phyloP scores from a whole-genome alignment of 2,329 filamentous ascomycete genomes.

The Colletotrichum spinosum region DNA sequence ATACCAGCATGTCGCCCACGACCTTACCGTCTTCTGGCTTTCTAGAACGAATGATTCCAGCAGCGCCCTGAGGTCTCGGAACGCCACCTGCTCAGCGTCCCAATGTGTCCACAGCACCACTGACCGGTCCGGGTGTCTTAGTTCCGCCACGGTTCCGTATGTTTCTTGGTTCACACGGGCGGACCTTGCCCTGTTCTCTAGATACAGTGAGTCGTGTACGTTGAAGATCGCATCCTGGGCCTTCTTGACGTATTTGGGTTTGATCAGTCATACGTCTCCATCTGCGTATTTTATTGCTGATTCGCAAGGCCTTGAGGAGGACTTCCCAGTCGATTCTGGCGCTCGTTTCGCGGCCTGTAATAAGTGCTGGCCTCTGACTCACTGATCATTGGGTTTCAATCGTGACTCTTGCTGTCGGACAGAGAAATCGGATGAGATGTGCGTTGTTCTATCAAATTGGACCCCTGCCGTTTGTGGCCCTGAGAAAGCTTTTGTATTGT shows the following conservation, averaged over 20 bases:
- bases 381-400: neutral
- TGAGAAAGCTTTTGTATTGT: conserved; percentile 15
- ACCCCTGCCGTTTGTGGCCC: conserved; percentile 10
- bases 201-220: neutral
- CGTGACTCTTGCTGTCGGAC: conserved; percentile 1
- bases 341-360: neutral
- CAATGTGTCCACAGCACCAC: conserved; percentile 6
- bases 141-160: conserved; percentile 6
- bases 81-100: conserved; percentile 9
- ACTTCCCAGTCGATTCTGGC: neutral
- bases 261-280: conserved; percentile 10
- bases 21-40: neutral
- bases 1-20: neutral
- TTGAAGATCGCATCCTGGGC: conserved; percentile 14
- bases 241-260: conserved; percentile 3
- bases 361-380: neutral
- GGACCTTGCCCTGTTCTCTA: neutral
- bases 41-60: conserved; percentile 1
- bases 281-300: neutral
- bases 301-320: neutral
- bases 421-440: conserved; percentile 11
- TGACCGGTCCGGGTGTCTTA: conserved; percentile 1
- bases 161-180: conserved; percentile 4
- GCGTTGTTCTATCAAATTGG: conserved; percentile 17
- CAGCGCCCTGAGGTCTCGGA: neutral